Conservation (phyloP, 108 stramenopile species). For the Conticribra weissflogii region DNA sequence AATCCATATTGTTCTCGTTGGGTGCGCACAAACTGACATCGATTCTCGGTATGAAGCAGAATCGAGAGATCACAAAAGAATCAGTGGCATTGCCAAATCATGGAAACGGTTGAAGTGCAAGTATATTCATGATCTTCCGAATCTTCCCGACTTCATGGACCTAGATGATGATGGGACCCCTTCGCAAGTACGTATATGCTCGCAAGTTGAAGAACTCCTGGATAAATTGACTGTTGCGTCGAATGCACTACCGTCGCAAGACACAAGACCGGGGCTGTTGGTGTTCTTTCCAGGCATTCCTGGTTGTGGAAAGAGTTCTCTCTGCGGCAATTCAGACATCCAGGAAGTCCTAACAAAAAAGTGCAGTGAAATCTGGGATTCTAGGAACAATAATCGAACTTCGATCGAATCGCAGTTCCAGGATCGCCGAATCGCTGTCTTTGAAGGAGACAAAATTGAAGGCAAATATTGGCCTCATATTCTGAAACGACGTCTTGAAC, state of each 20-base stretch:
- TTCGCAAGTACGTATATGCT: not conserved
- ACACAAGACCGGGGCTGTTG: slow-evolving; percentile 55
- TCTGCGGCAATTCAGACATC: slow-evolving; percentile 23
- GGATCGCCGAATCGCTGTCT: slow-evolving; percentile 38
- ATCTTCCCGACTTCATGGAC: not conserved
- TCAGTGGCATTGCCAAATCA: slow-evolving; percentile 33
- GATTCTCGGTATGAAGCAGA: slow-evolving; percentile 6
- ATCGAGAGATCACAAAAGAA: slow-evolving; percentile 5
- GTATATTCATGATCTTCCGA: slow-evolving; percentile 36
- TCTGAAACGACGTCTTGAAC: slow-evolving; percentile 23
- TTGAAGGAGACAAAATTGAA: slow-evolving; percentile 47
- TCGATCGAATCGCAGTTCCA: slow-evolving; percentile 14
- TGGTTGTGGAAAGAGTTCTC: slow-evolving; percentile 82
- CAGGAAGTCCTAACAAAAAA: not conserved
- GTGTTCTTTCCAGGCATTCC: slow-evolving; percentile 85
- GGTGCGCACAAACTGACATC: slow-evolving; percentile 39
- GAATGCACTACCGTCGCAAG: not conserved
- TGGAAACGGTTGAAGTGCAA: slow-evolving; percentile 44
- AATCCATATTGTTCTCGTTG: slow-evolving; percentile 43
- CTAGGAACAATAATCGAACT: slow-evolving; percentile 19
- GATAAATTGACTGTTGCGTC: slow-evolving; percentile 11
- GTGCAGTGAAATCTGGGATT: not conserved
- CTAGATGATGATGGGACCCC: not conserved
- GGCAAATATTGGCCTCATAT: slow-evolving; percentile 58
- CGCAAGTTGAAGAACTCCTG: slow-evolving; percentile 12